These are phyloP conservation scores for Biscogniauxia mediterranea DNA, from an alignment of 2,329 filamentous ascomycete genomes.

Conservation along the genomic window DNA sequence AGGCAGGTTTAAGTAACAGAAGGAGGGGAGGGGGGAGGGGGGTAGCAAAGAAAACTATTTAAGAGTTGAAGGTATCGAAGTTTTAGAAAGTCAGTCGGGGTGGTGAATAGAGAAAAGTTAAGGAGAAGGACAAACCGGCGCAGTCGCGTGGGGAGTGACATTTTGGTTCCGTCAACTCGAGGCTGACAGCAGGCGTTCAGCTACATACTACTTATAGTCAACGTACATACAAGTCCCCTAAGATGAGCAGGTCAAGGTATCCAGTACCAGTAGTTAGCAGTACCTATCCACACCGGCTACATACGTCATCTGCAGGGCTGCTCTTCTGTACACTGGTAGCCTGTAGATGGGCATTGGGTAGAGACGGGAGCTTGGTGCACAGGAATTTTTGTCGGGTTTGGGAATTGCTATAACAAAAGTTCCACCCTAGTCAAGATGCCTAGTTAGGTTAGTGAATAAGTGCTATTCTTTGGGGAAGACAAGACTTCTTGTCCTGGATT, in stretches of 20 bases:
- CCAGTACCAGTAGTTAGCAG: no score
- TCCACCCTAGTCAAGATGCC: no score
- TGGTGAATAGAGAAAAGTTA: background rate
- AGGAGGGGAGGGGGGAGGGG: background rate
- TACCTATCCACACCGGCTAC: no score
- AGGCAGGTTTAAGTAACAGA: background rate
- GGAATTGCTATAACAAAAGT: background rate
- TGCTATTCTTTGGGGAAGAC: background rate
- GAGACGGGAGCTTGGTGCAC: background rate
- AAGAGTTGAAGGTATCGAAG: background rate
- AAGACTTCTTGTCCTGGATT: background rate
- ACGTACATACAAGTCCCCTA: no score
- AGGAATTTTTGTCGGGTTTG: background rate
- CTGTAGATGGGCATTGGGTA: no score
- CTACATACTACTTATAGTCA: no score
- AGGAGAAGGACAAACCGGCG: background rate
- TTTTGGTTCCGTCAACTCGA: background rate
- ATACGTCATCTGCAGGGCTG: no score
- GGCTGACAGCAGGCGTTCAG: background rate
- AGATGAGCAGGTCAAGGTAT: no score
- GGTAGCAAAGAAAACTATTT: no score
- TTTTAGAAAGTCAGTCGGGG: no score
- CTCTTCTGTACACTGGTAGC: no score
- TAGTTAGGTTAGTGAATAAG: background rate
- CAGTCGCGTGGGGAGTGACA: background rate